Conservation (phyloP, 2,329 filamentous ascomycete genomes). For the Remersonia thermophila region DNA sequence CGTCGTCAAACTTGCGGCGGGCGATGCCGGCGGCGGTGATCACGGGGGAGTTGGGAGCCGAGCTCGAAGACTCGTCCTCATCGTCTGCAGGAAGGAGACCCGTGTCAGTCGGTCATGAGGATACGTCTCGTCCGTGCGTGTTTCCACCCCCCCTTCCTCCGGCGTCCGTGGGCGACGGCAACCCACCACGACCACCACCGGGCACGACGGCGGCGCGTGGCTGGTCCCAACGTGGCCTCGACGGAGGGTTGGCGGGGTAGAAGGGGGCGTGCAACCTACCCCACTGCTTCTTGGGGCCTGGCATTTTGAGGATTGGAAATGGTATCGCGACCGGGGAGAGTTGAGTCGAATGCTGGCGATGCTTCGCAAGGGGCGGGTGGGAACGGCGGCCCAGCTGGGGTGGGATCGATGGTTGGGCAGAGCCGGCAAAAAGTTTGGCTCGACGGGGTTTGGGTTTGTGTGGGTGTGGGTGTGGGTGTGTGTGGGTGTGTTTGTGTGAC, state of each 20-base stretch:
- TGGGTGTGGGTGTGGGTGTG: not conserved
- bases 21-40: constrained; percentile 19
- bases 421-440: too few species aligned
- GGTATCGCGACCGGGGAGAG: not conserved
- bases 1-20: constrained; percentile 73
- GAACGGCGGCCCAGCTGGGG: too few species aligned
- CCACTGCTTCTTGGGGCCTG: constrained; percentile 26
- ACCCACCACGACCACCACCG: too few species aligned
- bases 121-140: too few species aligned
- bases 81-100: constrained; percentile 16
- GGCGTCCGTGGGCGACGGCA: too few species aligned
- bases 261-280: constrained; percentile 23
- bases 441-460: too few species aligned
- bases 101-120: too few species aligned
- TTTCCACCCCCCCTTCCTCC: too few species aligned
- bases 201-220: too few species aligned
- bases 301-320: constrained; percentile 17
- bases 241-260: constrained; percentile 10
- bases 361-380: too few species aligned
- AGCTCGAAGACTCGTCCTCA: constrained; percentile 27
- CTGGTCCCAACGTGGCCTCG: not conserved
- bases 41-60: constrained; percentile 27
- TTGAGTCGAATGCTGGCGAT: not conserved
- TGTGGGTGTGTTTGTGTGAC: constrained; percentile 1
- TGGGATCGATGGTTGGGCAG: too few species aligned